Percentiles rank a stretch among this genome's conserved stretches.
These are phyloP conservation scores for Pulveroboletus sp. DNA, from an alignment of 768 basidiomycete genomes.

Conservation along the genomic window DNA sequence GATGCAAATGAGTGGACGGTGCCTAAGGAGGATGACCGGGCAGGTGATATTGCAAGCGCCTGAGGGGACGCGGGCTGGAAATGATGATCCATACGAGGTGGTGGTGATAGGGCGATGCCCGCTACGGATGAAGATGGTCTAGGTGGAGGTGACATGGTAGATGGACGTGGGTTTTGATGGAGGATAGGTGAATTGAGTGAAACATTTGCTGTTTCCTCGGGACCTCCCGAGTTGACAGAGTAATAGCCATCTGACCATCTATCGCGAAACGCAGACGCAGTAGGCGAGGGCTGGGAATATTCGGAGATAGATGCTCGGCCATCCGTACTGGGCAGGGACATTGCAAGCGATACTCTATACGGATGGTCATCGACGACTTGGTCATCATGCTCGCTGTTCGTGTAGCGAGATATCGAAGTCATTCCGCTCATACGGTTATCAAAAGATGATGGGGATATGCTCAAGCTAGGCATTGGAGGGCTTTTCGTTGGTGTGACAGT, in stretches of 20 bases:
- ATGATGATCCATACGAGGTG: constrained; percentile 29
- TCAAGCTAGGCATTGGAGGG: constrained; percentile 39
- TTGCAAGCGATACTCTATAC: constrained; percentile 44
- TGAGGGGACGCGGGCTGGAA: constrained; percentile 19
- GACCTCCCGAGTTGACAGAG: constrained; percentile 23
- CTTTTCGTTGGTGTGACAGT: constrained; percentile 32
- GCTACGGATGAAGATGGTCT: constrained; percentile 58
- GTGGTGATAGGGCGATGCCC: constrained; percentile 53
- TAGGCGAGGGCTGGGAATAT: constrained; percentile 69
- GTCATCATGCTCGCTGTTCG: constrained; percentile 40
- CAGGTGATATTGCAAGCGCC: constrained; percentile 11
- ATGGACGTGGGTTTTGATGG: constrained; percentile 19
- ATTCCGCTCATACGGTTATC: constrained; percentile 25
- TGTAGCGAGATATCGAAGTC: constrained; percentile 27
- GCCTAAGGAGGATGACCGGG: constrained; percentile 27
- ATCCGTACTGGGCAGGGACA: constrained; percentile 41
- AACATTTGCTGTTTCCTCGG: constrained; percentile 7
- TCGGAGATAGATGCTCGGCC: constrained; percentile 56
- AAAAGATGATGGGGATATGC: constrained; percentile 27
- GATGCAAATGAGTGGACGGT: constrained; percentile 31
- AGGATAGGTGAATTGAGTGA: constrained; percentile 21
- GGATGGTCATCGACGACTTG: constrained; percentile 23
- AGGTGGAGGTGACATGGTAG: constrained; percentile 52
- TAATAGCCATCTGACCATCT: constrained; percentile 35
- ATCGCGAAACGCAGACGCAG: constrained; percentile 77